A percentile compares a stretch with the other conserved stretches of the same genome.
These are phyloP conservation scores for Eutypella sp. DNA, from an alignment of 2,329 filamentous ascomycete genomes.

Conservation along the genomic window DNA sequence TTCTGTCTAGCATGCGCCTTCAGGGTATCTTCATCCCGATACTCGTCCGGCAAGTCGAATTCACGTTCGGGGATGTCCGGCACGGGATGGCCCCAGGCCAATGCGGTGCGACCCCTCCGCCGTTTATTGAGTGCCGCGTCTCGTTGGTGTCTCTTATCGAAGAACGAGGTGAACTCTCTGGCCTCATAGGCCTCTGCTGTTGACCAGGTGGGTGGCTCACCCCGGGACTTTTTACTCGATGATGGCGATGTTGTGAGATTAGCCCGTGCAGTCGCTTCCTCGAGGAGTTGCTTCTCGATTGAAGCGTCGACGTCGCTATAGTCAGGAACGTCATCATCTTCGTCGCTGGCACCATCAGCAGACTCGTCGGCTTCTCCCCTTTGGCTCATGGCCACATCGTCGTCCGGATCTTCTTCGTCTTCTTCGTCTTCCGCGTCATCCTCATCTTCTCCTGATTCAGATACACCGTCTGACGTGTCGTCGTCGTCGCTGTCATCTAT, in stretches of 20 bases:
- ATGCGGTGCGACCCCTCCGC: slow-evolving; percentile 61
- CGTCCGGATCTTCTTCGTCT: slow-evolving; percentile 19
- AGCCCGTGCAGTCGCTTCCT: slow-evolving; percentile 50
- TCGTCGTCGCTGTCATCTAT: slow-evolving; percentile 21
- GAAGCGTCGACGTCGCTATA: slow-evolving; percentile 66
- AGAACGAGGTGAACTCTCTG: slow-evolving; percentile 81
- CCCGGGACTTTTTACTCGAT: slow-evolving; percentile 17
- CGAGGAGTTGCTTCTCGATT: slow-evolving; percentile 69
- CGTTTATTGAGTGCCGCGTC: slow-evolving; percentile 73
- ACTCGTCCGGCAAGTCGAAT: slow-evolving; percentile 69
- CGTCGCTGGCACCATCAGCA: slow-evolving; percentile 33
- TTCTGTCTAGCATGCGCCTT: slow-evolving; percentile 58
- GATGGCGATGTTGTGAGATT: slow-evolving; percentile 18
- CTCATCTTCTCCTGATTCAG: too few relatives aligned
- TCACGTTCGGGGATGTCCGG: slow-evolving; percentile 68
- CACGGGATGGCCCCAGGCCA: slow-evolving; percentile 78
- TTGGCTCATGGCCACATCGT: slow-evolving; percentile 31
- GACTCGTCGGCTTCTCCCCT: slow-evolving; percentile 19
- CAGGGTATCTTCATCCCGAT: slow-evolving; percentile 50
- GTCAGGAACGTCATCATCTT: slow-evolving; percentile 54
- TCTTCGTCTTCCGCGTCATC: slow-evolving; percentile 26
- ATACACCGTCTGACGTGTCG: too few relatives aligned
- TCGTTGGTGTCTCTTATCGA: slow-evolving; percentile 71
- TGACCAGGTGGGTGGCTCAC: slow-evolving; percentile 20
- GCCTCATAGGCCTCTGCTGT: slow-evolving; percentile 34